phyloP scores from a whole-genome alignment of 2,329 filamentous ascomycete species.

The Nannizziopsis arthrosporioides region DNA sequence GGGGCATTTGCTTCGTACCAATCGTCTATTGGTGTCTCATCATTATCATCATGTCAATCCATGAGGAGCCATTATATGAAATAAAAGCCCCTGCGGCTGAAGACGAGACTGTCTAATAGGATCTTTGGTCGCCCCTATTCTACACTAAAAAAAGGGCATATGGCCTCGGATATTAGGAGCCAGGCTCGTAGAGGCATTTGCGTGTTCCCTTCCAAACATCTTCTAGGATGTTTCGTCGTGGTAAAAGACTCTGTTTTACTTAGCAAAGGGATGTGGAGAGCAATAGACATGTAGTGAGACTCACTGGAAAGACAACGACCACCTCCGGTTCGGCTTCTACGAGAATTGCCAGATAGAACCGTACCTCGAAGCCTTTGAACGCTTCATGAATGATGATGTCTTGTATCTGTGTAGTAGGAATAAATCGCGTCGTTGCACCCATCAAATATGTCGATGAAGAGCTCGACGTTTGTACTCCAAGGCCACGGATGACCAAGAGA shows the following conservation, averaged over 20 bases:
- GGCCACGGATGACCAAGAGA: slow-evolving; percentile 71
- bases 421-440: slow-evolving; percentile 56
- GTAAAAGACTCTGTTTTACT: slow-evolving; percentile 49
- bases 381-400: slow-evolving; percentile 94
- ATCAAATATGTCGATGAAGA: slow-evolving; percentile 57
- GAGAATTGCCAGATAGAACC: slow-evolving; percentile 79
- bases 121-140: neutral
- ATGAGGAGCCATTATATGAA: no score
- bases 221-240: slow-evolving; percentile 63
- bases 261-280: neutral
- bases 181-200: slow-evolving; percentile 66
- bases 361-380: slow-evolving; percentile 80
- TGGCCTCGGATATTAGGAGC: slow-evolving; percentile 27
- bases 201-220: slow-evolving; percentile 79
- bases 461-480: slow-evolving; percentile 80
- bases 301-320: slow-evolving; percentile 83
- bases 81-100: no score
- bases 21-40: no score
- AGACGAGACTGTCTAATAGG: no score
- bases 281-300: slow-evolving; percentile 17
- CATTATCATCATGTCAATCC: neutral
- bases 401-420: slow-evolving; percentile 82
- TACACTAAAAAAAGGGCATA: neutral
- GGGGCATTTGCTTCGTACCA: no score
- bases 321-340: slow-evolving; percentile 79